Conservation (phyloP, 2,329 filamentous ascomycete genomes). For the Reticulascus tulasneorum region DNA sequence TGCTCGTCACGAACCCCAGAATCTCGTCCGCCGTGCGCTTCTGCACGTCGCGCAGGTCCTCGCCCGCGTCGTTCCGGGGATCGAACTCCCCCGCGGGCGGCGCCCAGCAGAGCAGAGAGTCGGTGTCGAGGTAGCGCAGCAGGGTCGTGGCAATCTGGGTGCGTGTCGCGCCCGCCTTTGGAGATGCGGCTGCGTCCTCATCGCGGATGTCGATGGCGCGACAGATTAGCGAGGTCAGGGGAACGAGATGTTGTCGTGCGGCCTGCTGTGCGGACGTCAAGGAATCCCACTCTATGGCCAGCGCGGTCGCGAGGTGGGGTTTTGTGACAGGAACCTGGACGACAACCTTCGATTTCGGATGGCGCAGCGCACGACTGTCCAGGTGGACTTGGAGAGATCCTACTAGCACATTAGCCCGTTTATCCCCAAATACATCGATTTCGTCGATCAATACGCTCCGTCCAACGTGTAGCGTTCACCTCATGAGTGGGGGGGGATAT, state of each 20-base stretch:
- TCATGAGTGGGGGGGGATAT: not conserved
- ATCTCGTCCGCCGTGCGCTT: constrained; percentile 65
- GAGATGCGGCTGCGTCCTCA: constrained; percentile 59
- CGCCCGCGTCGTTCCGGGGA: constrained; percentile 40
- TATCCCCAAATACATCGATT: not conserved
- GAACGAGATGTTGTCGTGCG: constrained; percentile 80
- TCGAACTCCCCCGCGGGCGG: constrained; percentile 48
- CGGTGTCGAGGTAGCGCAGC: constrained; percentile 85
- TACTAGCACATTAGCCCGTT: constrained; percentile 13
- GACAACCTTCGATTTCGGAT: constrained; percentile 66
- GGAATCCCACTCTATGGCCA: constrained; percentile 91
- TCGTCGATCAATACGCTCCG: not conserved
- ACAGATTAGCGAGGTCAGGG: constrained; percentile 79
- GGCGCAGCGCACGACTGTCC: constrained; percentile 75
- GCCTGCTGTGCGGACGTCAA: constrained; percentile 80
- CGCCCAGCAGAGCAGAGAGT: constrained; percentile 89
- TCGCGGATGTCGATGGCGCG: constrained; percentile 76
- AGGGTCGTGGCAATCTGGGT: constrained; percentile 62
- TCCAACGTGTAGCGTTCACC: not conserved
- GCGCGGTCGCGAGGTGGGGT: constrained; percentile 74
- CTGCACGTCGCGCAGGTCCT: constrained; percentile 70
- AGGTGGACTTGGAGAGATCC: constrained; percentile 62
- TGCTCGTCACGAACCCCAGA: constrained; percentile 63
- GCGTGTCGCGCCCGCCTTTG: constrained; percentile 55
- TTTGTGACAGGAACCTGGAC: constrained; percentile 72